These are phyloP conservation scores for Ramularia endophylla DNA, from an alignment of 2,329 filamentous ascomycete genomes.

Conservation along the genomic window DNA sequence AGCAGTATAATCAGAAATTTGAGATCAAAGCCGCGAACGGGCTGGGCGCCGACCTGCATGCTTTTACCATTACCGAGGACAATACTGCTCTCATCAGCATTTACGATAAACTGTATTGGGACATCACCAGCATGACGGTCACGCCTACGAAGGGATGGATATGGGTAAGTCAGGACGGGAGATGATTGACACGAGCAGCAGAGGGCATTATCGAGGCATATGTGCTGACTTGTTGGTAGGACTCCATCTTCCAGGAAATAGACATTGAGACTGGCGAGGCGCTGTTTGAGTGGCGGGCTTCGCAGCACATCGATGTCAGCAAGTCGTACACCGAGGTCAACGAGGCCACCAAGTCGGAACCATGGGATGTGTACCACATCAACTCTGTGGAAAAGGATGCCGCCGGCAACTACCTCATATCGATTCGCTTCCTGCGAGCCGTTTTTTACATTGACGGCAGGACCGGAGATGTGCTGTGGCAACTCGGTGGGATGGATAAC, in stretches of 20 bases:
- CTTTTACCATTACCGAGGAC: slow-evolving; percentile 35
- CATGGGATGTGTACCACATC: slow-evolving; percentile 52
- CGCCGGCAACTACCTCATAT: slow-evolving; percentile 50
- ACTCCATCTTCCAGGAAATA: slow-evolving; percentile 32
- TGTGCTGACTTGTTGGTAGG: slow-evolving; percentile 27
- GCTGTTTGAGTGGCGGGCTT: slow-evolving; percentile 53
- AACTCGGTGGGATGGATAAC: slow-evolving; percentile 32
- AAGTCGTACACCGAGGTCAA: slow-evolving; percentile 34
- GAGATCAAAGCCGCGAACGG: slow-evolving; percentile 35
- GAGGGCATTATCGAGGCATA: too few species aligned
- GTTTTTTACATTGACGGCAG: slow-evolving; percentile 46
- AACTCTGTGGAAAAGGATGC: slow-evolving; percentile 50
- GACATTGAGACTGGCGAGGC: slow-evolving; percentile 49
- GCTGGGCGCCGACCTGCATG: slow-evolving; percentile 37
- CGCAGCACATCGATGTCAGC: slow-evolving; percentile 47
- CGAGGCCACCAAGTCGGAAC: slow-evolving; percentile 37
- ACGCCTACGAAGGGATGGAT: too few species aligned
- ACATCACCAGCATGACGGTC: slow-evolving; percentile 14
- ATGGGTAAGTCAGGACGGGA: slow-evolving; percentile 26
- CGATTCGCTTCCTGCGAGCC: too few species aligned
- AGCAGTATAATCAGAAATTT: slow-evolving; percentile 28
- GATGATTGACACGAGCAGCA: too few species aligned
- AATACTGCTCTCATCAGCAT: slow-evolving; percentile 39
- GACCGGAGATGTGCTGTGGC: slow-evolving; percentile 50
- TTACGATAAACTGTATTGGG: slow-evolving; percentile 25